A percentile compares a stretch with the other conserved stretches of the same genome.
Evolutionary conservation across 345 rosid species (phyloP).

Genomic region (Populus pruinosa): DNA sequence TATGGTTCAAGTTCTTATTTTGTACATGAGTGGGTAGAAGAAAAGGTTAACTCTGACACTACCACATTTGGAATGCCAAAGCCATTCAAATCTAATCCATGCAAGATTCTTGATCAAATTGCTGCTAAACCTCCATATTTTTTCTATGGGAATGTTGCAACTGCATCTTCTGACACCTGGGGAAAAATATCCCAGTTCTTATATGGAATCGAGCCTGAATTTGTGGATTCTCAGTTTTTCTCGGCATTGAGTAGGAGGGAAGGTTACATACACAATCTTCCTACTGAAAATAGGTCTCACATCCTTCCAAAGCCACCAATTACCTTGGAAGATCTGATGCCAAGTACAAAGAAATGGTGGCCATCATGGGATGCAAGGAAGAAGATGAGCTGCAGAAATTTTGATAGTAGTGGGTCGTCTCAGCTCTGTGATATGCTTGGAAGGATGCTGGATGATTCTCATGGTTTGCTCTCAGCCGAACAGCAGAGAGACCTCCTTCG

Average conservation of each 20-base stretch:
- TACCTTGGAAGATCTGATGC: slow-evolving; percentile 65
- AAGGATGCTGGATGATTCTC: slow-evolving; percentile 41
- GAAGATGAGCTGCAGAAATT: slow-evolving; percentile 44
- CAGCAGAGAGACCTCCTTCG: slow-evolving; percentile 58
- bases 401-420: slow-evolving; percentile 34
- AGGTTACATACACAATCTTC: slow-evolving; percentile 91
- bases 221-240: slow-evolving; percentile 53
- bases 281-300: slow-evolving; percentile 49
- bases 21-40: slow-evolving; percentile 44
- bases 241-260: slow-evolving; percentile 73
- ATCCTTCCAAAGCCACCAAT: slow-evolving; percentile 51
- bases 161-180: slow-evolving; percentile 49
- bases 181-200: slow-evolving; percentile 62
- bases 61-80: slow-evolving; percentile 22
- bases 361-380: slow-evolving; percentile 92
- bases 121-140: slow-evolving; percentile 70
- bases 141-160: slow-evolving; percentile 65
- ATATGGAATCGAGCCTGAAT: slow-evolving; percentile 63
- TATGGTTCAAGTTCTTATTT: slow-evolving; percentile 42
- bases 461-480: slow-evolving; percentile 49
- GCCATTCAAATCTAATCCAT: slow-evolving; percentile 37
- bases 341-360: slow-evolving; percentile 77
- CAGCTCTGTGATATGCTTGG: slow-evolving; percentile 62
- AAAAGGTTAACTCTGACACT: slow-evolving; percentile 33
- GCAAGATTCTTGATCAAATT: slow-evolving; percentile 39